Base-by-base conservation (phyloP, 2,329 filamentous ascomycete genomes). In the Lachnellula subtilissima region DNA sequence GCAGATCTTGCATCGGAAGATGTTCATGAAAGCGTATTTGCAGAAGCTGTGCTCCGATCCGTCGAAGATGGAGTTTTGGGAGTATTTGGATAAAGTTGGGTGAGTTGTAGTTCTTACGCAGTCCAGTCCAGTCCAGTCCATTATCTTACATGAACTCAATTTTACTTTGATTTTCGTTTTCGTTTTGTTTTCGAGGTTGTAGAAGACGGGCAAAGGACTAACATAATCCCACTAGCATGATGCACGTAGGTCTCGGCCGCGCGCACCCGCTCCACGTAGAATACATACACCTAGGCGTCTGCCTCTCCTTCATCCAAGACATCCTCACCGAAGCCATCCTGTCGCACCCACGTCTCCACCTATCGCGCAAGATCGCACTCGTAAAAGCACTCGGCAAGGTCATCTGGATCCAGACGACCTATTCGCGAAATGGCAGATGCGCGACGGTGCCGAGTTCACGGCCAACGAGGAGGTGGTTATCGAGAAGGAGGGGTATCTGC, bases 351-450 rank as follows among this genome's bases (percentile, higher is more conserved):
- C 79, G 82, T 2, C 75, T 93, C 35, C 76, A 79, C 35, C 77
- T 89, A 62, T 76, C 78, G 52, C 80, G 82, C 70, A 91, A 91
- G 73, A 85, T 88, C 28, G 86, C 84, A 15, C 78, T 92, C 8
- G 79, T 91, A 51, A 89, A 87, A 69, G 88, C 89, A 1, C 76
- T 92, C n/a, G 83, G 83, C 56, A 92, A 92, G 70, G 84, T 93
- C 35, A 87, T 92, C 60, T 91, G 88, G 88, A 91, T 92, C 61
- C 89, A 92, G 71, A 92, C 66, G 89, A 92, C 69, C 78, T 92
- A 23, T 88, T 92, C 69, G 87, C 88, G n/a, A 88, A 87, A 70
- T 91, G 87, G 86, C 87, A 90, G 51, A 50, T 64, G 0, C 22
- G 53, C 4, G 59, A 60, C 45, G 61, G 57, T 2, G 50, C n/a